Base-by-base conservation (phyloP, 2,329 filamentous ascomycete species). In the Beauveria caledonica region DNA sequence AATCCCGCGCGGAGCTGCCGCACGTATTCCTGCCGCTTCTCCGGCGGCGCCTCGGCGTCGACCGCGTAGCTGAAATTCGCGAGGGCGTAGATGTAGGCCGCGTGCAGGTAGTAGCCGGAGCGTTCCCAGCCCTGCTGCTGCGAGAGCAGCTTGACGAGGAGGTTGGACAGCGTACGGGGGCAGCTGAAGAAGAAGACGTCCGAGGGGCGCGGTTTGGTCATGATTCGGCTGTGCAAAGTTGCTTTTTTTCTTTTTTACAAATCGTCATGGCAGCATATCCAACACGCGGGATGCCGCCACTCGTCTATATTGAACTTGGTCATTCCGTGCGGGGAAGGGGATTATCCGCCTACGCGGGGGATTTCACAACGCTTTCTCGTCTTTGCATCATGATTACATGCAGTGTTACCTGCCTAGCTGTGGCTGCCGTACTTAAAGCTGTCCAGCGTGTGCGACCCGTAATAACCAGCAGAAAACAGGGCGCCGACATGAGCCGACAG, bases 111-210 rank as follows among this genome's bases (percentile, higher is more conserved):
- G 55, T 59, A 62, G 42, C 56, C 60, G 2, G 55, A 48, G 25
- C 36, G 29, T n/a, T 55, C 56, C 55, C 55, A 62, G 33, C 56
- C 60, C 15, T 44, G 17, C 49, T 62, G 60, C 49, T 62, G n/a
- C 29, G 60, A 62, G 29, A 62, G 55, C 49, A 62, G 40, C 44
- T 58, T 58, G 21, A 52, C 49, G 50, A 62, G 50, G 10, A 62
- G 60, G 49, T 62, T 62, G 21, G 60, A 59, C 13, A 58, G 55
- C 19, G 60, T 59, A 11, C 60, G 55, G 13, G 54, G 48, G n/a
- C 44, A 46, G 56, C 60, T 62, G 50, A 62, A 36, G 50, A 62
- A 52, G 36, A 62, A 50, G 44, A 62, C 60, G 50, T 62, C 56
- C 1, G 52, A 25, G 21, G 53, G 53, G 29, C 46, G 60, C 15